Conservation (phyloP, 768 basidiomycete genomes). For the Macrolepiota dolichaula region DNA sequence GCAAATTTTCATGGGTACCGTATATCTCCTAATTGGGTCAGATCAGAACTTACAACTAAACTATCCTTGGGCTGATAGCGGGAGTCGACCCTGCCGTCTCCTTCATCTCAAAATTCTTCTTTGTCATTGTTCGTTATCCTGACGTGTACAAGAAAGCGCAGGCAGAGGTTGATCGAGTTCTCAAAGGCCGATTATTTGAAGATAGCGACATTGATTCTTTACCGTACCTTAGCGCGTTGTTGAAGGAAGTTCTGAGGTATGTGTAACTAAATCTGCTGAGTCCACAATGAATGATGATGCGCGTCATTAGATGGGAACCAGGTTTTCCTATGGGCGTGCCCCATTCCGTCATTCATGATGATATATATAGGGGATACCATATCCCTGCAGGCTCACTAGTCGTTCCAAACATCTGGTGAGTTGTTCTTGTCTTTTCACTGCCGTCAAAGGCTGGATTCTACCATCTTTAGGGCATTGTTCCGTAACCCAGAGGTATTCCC, state of each 20-base stretch:
- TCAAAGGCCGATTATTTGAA: constrained; percentile 17
- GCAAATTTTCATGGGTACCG: constrained; percentile 17
- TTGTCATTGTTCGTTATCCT: constrained; percentile 22
- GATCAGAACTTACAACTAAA: not conserved
- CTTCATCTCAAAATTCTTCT: constrained; percentile 11
- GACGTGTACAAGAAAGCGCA: constrained; percentile 33
- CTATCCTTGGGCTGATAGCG: not conserved
- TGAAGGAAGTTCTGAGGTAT: constrained; percentile 17
- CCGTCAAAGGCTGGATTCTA: not conserved
- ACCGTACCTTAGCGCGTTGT: constrained; percentile 16
- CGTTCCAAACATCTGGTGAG: constrained; percentile 5
- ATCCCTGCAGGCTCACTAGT: constrained; percentile 10
- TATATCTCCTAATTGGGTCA: not conserved
- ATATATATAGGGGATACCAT: constrained; percentile 12
- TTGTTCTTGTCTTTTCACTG: not conserved
- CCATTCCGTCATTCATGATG: constrained; percentile 11
- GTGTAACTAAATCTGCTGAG: not conserved
- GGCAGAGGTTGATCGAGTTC: constrained; percentile 33
- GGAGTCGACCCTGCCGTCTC: constrained; percentile 12
- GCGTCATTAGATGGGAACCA: not conserved
- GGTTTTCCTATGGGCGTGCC: constrained; percentile 1
- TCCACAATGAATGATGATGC: not conserved
- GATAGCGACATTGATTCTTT: constrained; percentile 14
- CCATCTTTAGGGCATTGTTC: constrained; percentile 12
- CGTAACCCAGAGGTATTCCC: constrained; percentile 31